These are phyloP conservation scores for Linnemannia exigua DNA, from an alignment of 192 early-diverging fungal genomes.

Conservation along the genomic window DNA sequence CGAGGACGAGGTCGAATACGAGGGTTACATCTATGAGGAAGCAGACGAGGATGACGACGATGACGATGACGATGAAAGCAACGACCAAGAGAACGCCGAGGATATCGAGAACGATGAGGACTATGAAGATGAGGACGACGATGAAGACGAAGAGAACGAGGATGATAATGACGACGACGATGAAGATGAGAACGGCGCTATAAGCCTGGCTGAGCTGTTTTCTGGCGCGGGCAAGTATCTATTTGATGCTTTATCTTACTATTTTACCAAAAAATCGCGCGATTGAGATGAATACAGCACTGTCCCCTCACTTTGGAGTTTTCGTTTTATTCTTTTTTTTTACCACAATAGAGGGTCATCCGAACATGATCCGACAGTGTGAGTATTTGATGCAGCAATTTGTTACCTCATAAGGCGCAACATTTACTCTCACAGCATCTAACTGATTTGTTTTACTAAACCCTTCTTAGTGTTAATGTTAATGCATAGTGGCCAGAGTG, in stretches of 20 bases:
- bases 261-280: not conserved
- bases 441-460: not conserved
- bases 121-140: constrained; percentile 25
- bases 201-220: constrained; percentile 14
- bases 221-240: not conserved
- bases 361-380: constrained; percentile 2
- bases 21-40: constrained; percentile 14
- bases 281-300: not conserved
- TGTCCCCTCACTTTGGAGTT: not conserved
- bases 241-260: not conserved
- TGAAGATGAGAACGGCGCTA: constrained; percentile 20
- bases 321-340: no score
- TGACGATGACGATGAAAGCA: constrained; percentile 4
- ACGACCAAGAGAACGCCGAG: constrained; percentile 16
- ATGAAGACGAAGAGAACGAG: constrained; percentile 25
- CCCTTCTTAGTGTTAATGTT: constrained; percentile 8
- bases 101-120: constrained; percentile 25
- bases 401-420: no score
- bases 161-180: constrained; percentile 8
- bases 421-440: not conserved
- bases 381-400: not conserved
- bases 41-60: constrained; percentile 26
- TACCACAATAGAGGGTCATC: constrained; percentile 14
- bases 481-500: not conserved
- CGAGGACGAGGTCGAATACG: constrained; percentile 39